A percentile compares a stretch with the other conserved stretches of the same genome.
Evolutionary conservation across 257 asterid species (phyloP).

Genomic region (Solanum pimpinellifolium): DNA sequence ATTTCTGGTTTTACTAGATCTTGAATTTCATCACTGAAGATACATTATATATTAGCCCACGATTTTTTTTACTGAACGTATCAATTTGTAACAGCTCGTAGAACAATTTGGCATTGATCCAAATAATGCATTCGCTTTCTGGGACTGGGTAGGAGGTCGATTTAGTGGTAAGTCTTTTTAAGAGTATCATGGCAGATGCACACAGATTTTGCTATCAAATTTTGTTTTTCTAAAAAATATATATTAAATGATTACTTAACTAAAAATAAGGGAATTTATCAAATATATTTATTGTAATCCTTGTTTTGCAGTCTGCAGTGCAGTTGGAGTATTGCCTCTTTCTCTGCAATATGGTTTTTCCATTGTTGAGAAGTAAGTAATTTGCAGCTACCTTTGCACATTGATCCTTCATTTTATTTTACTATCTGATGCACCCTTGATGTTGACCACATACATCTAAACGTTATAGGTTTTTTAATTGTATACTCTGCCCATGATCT

Average conservation of each 20-base stretch:
- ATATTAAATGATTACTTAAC: not conserved
- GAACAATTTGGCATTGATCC: conserved; percentile 99
- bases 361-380: conserved; percentile 69
- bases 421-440: not conserved
- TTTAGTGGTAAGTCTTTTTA: conserved; percentile 62
- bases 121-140: conserved; percentile 95
- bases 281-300: conserved; percentile 17
- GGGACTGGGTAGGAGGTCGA: conserved; percentile 99
- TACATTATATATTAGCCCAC: not conserved
- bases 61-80: not conserved
- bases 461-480: not conserved
- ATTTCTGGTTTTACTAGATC: not conserved
- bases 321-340: conserved; percentile 96
- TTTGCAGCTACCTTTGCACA: conserved; percentile 11
- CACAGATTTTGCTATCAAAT: not conserved
- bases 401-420: not conserved
- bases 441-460: not conserved
- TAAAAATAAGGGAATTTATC: not conserved
- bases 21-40: not conserved
- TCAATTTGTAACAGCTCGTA: conserved; percentile 53
- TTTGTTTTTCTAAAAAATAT: not conserved
- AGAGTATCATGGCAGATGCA: conserved; percentile 1
- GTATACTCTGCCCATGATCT: not conserved
- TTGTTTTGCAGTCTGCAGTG: conserved; percentile 86
- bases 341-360: conserved; percentile 93